phyloP scores from a whole-genome alignment of 805 yeast species.

The Candida orba region DNA sequence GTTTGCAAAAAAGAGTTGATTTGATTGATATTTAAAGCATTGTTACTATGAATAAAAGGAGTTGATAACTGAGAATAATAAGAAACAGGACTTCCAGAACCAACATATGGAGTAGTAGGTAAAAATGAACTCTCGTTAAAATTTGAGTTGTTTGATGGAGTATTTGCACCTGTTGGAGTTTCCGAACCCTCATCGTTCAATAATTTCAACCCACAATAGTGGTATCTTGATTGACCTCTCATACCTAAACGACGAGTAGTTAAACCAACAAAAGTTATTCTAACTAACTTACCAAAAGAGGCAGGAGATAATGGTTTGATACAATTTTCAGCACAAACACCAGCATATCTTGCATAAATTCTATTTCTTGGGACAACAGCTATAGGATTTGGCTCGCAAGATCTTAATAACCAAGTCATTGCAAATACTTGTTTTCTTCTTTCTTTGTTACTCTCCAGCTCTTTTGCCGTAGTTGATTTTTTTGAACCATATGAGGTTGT shows the following conservation, averaged over 20 bases:
- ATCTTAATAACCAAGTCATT: constrained; percentile 68
- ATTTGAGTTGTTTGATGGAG: constrained; percentile 19
- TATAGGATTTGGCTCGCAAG: constrained; percentile 43
- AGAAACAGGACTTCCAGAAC: constrained; percentile 22
- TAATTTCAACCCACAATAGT: constrained; percentile 67
- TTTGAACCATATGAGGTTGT: not conserved
- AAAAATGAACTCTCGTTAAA: constrained; percentile 18
- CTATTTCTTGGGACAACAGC: constrained; percentile 59
- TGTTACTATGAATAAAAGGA: constrained; percentile 10
- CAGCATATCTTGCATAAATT: constrained; percentile 60
- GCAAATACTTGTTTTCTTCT: constrained; percentile 73
- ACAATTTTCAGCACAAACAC: constrained; percentile 45
- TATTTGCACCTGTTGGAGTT: constrained; percentile 22
- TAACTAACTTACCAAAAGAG: constrained; percentile 66
- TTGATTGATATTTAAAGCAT: constrained; percentile 4
- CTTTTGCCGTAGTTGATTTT: not conserved
- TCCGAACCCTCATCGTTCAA: constrained; percentile 27
- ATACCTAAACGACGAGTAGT: constrained; percentile 70
- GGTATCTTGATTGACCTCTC: constrained; percentile 74
- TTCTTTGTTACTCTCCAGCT: constrained; percentile 34
- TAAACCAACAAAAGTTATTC: constrained; percentile 53
- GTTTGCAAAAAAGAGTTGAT: constrained; percentile 15
- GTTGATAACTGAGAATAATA: constrained; percentile 22
- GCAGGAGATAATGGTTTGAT: constrained; percentile 66
- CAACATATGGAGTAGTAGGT: constrained; percentile 25